A percentile compares a stretch with the other conserved stretches of the same genome.
Conservation (phyloP, 352 stramenopile genomes). For the Phytophthora tentaculata region DNA sequence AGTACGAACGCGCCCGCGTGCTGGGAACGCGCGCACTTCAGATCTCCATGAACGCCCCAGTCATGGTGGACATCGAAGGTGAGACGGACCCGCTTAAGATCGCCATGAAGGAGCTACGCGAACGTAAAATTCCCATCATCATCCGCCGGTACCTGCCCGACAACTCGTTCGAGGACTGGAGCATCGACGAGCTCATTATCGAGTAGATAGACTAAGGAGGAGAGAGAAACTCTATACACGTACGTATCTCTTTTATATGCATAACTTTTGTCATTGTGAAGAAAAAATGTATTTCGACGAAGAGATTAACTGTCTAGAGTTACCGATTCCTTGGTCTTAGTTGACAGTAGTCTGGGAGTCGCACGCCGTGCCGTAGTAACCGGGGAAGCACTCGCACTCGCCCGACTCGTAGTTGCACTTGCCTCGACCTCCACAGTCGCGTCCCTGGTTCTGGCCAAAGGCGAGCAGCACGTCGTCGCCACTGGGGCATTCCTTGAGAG, state of each 20-base stretch:
- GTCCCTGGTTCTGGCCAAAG: conserved; percentile 75
- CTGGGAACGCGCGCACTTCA: conserved; percentile 98
- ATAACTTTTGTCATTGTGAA: not conserved
- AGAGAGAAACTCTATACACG: conserved; percentile 8
- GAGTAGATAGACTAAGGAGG: conserved; percentile 81
- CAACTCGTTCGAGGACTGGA: conserved; percentile 99
- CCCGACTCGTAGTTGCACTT: conserved; percentile 96
- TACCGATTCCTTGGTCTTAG: conserved; percentile 41
- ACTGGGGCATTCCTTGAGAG: conserved; percentile 94
- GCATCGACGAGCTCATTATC: conserved; percentile 99
- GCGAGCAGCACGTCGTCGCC: conserved; percentile 90
- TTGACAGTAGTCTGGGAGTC: conserved; percentile 81
- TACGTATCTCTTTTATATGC: conserved; percentile 27
- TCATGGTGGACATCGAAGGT: conserved; percentile 97
- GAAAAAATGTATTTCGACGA: not conserved
- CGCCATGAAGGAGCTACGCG: conserved; percentile 98
- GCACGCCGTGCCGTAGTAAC: conserved; percentile 95
- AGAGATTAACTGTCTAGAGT: not conserved
- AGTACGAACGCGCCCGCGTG: conserved; percentile 99
- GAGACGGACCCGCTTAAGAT: conserved; percentile 99
- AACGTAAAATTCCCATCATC: conserved; percentile 99
- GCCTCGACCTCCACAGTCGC: conserved; percentile 93
- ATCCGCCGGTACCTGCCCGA: conserved; percentile 99
- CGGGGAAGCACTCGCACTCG: conserved; percentile 94
- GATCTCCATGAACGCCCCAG: conserved; percentile 98